Evolutionary conservation across 2,329 filamentous ascomycete species (phyloP).

Genomic region (Alternaria sp.): DNA sequence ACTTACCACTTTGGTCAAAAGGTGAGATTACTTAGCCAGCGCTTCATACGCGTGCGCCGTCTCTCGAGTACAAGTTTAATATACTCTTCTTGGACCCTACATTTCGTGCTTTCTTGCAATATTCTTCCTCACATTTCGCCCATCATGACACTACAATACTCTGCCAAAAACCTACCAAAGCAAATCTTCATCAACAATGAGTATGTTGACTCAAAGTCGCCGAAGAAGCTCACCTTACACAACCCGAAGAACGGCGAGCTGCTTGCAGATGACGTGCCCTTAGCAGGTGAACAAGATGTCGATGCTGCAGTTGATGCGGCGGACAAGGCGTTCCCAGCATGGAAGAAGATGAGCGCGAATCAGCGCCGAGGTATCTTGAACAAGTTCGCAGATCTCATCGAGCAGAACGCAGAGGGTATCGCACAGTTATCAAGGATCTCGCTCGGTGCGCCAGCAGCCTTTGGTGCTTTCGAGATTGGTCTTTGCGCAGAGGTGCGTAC

Average conservation of each 20-base stretch:
- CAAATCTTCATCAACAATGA: conserved; percentile 50
- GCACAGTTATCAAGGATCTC: conserved; percentile 52
- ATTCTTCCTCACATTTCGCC: background rate
- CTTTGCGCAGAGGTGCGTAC: conserved; percentile 42
- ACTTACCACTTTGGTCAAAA: conserved; percentile 6
- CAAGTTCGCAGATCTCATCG: conserved; percentile 43
- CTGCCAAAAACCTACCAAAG: conserved; percentile 46
- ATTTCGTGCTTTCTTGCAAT: background rate
- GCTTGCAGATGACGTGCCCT: conserved; percentile 56
- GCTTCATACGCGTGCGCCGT: background rate
- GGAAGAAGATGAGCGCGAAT: conserved; percentile 42
- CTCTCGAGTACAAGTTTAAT: background rate
- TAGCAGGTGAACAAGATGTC: conserved; percentile 54
- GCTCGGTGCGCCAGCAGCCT: conserved; percentile 54
- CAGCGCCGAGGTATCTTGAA: conserved; percentile 38
- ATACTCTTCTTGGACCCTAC: conserved; percentile 16
- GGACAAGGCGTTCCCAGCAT: conserved; percentile 55
- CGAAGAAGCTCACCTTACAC: conserved; percentile 56
- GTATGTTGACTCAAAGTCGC: conserved; percentile 46
- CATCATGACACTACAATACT: conserved; percentile 43
- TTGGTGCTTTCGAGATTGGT: conserved; percentile 54
- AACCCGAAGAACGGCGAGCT: conserved; percentile 59
- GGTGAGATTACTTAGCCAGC: conserved; percentile 4
- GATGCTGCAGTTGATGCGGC: conserved; percentile 58
- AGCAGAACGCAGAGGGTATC: conserved; percentile 29